A percentile compares a stretch with the other conserved stretches of the same genome.
phyloP scores from a whole-genome alignment of 306 rosid genomes.

The Amphicarpaea edgeworthii region DNA sequence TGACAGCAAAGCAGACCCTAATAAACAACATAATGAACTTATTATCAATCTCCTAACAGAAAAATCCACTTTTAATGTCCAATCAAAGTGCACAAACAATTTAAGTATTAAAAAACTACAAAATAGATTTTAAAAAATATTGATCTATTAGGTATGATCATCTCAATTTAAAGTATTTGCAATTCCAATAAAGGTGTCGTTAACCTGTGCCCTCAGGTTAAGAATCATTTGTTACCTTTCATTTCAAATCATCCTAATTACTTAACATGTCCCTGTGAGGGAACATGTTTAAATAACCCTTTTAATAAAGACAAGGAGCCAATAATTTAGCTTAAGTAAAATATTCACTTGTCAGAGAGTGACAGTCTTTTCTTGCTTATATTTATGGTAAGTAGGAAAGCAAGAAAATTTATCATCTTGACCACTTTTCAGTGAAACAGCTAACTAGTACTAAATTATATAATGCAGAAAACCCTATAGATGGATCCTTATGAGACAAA shows the following conservation, averaged over 20 bases:
- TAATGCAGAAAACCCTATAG: slow-evolving; percentile 14
- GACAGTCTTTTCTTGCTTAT: too few species aligned
- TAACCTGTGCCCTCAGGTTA: slow-evolving; percentile 1
- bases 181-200: not conserved
- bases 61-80: not conserved
- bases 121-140: not conserved
- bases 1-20: slow-evolving; percentile 15
- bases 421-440: slow-evolving; percentile 34
- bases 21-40: slow-evolving; percentile 20
- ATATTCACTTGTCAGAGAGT: too few species aligned
- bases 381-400: too few species aligned
- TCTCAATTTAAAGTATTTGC: slow-evolving; percentile 2
- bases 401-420: too few species aligned
- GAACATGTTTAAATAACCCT: not conserved
- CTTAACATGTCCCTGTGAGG: not conserved
- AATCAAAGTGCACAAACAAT: not conserved
- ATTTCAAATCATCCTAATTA: not conserved
- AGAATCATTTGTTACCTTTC: not conserved
- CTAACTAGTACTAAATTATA: slow-evolving; percentile 4
- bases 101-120: not conserved
- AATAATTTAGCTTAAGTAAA: slow-evolving; percentile 9
- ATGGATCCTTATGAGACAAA: slow-evolving; percentile 35
- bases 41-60: slow-evolving; percentile 12
- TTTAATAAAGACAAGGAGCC: not conserved
- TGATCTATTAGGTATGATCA: slow-evolving; percentile 5